Base-by-base conservation (phyloP, 1,284 basidiomycete species). In the Mycena citricolor region DNA sequence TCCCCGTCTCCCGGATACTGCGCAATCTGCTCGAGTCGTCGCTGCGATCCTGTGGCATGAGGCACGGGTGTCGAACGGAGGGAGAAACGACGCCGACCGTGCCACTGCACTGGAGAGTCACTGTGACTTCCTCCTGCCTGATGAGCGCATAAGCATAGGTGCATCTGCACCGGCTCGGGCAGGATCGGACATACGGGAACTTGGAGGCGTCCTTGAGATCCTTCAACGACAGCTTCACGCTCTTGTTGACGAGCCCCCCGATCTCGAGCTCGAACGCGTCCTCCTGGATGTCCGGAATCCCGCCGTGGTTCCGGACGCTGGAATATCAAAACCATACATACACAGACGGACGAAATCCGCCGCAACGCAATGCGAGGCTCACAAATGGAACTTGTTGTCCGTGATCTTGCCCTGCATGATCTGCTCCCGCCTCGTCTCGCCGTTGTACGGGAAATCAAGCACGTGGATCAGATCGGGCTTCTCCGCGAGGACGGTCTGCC, bases 1-100 rank as follows among this genome's bases (percentile, higher is more conserved):
- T 79, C 77, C 16, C 76, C 77, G 25, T 79, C 75, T n/a, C 76
- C 77, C 5, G 76, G 77, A 50, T 78, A 77, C 47, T 74, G 62
- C 20, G 61, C 57, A 36, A 78, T 77, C 54, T 79, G 77, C 44
- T 78, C 76, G 7, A 77, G 67, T 20, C 74, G 71, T 16, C 77
- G 64, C 47, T 49, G 32, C 4, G 13, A 17, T n/a, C n/a, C n/a
- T n/a, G n/a, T n/a, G n/a, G n/a, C n/a, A 33, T 17, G 21, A 21
- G 21, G 11, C 14, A 36, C 19, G 32, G 26, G 30, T 36, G 8
- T 23, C 4, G 4, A 21, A 5, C 3, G 26, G 7, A 26, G 13
- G 4, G 8, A 16, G 13, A 33, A 29, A 26, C 23, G n/a, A 22
- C 31, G 24, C 14, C 24, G 14, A 49, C 47, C 0, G 74, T 78